These are phyloP conservation scores for Vitis hybrid DNA, from an alignment of 177 flowering plant species.

Conservation along the genomic window DNA sequence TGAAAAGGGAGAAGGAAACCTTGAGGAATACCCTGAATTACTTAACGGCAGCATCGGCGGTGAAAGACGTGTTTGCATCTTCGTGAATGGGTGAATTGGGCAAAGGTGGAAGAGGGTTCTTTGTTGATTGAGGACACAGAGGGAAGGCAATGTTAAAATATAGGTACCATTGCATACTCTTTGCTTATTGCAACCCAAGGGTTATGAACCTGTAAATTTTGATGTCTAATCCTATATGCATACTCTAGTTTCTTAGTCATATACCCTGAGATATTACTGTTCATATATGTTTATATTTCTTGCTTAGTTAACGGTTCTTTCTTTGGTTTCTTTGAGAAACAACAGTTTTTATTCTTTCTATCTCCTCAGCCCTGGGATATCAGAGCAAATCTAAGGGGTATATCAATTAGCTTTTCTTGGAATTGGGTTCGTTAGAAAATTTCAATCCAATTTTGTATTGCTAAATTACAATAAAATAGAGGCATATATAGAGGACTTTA, in stretches of 20 bases:
- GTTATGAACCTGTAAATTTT: slow-evolving; percentile 21
- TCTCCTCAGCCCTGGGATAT: neutral
- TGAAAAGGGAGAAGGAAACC: slow-evolving; percentile 92
- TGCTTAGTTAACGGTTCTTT: too few species aligned
- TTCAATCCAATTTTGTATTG: too few species aligned
- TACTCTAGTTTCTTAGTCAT: neutral
- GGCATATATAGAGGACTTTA: too few species aligned
- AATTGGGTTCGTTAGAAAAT: neutral
- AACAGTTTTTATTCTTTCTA: neutral
- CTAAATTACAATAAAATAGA: too few species aligned
- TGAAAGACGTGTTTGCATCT: slow-evolving; percentile 89
- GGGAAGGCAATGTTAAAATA: neutral
- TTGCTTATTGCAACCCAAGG: neutral
- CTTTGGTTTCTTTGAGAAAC: too few species aligned
- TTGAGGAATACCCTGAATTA: slow-evolving; percentile 89
- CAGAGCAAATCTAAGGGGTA: neutral
- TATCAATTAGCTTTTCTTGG: neutral
- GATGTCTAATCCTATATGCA: slow-evolving; percentile 12
- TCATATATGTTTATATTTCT: neutral
- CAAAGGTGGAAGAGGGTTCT: neutral
- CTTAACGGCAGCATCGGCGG: slow-evolving; percentile 89
- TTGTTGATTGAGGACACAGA: neutral
- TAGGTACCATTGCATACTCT: slow-evolving; percentile 9
- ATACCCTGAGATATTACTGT: neutral
- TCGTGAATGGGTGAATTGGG: slow-evolving; percentile 27